Percentiles rank a stretch among this genome's conserved stretches.
Evolutionary conservation across 2,329 filamentous ascomycete genomes (phyloP).

Genomic region (Xylaria sp.): DNA sequence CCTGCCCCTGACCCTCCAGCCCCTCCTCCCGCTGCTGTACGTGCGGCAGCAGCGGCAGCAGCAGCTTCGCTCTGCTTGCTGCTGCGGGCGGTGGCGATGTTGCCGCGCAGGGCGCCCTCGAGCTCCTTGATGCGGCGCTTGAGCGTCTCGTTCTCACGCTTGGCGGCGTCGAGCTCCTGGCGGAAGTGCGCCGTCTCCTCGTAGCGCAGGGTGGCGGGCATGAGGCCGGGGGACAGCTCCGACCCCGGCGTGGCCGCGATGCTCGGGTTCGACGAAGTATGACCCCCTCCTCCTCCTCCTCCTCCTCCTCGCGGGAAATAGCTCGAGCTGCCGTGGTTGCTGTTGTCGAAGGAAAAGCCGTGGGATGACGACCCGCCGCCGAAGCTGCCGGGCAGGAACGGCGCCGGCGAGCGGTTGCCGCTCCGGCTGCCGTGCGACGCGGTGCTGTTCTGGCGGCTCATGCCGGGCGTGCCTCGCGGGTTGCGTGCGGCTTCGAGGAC

Average conservation of each 20-base stretch:
- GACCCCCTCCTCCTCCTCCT: too few species aligned
- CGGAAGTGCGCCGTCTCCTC: constrained; percentile 65
- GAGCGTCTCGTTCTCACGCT: constrained; percentile 65
- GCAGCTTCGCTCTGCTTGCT: constrained; percentile 47
- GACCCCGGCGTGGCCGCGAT: constrained; percentile 46
- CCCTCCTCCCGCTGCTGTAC: too few species aligned
- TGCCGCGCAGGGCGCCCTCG: constrained; percentile 56
- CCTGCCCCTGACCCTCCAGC: too few species aligned
- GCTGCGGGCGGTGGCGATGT: constrained; percentile 50
- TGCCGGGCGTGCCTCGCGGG: constrained; percentile 43
- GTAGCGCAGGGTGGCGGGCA: constrained; percentile 61
- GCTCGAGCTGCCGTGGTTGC: constrained; percentile 30
- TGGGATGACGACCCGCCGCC: constrained; percentile 46
- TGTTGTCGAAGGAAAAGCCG: constrained; percentile 48
- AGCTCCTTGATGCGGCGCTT: constrained; percentile 65
- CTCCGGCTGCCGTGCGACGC: constrained; percentile 57
- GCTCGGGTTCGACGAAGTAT: constrained; percentile 42
- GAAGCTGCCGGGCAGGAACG: constrained; percentile 29
- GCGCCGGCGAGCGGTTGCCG: constrained; percentile 40
- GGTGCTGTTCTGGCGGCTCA: constrained; percentile 57
- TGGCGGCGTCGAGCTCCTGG: constrained; percentile 62
- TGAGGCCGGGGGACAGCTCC: constrained; percentile 56
- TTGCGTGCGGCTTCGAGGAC: constrained; percentile 51
- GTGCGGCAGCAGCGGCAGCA: too few species aligned
- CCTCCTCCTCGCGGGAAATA: constrained; percentile 37